These are phyloP conservation scores for Mortierella hygrophila DNA, from an alignment of 192 early-diverging fungal genomes.

Conservation along the genomic window DNA sequence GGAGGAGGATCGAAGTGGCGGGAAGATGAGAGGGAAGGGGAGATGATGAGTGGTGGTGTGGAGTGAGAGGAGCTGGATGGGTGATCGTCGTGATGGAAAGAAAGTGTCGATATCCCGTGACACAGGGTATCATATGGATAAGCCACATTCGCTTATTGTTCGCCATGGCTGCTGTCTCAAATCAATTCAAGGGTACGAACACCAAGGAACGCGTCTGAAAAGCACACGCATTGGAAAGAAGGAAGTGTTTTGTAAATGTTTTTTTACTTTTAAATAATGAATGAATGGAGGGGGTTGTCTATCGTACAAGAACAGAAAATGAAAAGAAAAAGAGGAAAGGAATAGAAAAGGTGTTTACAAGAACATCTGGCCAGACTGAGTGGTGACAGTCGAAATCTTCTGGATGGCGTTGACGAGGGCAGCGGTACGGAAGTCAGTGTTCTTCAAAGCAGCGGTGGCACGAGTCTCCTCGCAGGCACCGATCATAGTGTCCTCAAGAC, in stretches of 20 bases:
- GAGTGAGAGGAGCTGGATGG: background rate
- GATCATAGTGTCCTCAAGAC: slow-evolving; percentile 89
- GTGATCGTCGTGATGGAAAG: background rate
- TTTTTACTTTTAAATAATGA: slow-evolving; percentile 24
- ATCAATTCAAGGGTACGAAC: background rate
- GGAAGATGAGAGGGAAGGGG: background rate
- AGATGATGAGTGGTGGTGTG: background rate
- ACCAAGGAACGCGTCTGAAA: too few species aligned
- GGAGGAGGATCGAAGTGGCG: background rate
- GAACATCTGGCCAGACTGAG: slow-evolving; percentile 85
- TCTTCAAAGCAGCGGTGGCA: slow-evolving; percentile 73
- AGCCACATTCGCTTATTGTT: background rate
- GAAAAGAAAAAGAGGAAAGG: background rate
- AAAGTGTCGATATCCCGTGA: background rate
- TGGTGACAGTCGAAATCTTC: slow-evolving; percentile 82
- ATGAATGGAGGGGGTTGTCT: background rate
- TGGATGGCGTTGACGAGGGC: slow-evolving; percentile 85
- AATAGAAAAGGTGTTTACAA: slow-evolving; percentile 48
- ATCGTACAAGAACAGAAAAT: slow-evolving; percentile 14
- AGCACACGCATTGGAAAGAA: background rate
- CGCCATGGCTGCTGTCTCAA: too few species aligned
- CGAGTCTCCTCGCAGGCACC: slow-evolving; percentile 82
- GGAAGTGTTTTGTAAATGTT: background rate
- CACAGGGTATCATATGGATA: background rate
- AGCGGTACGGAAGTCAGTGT: slow-evolving; percentile 84